These are phyloP conservation scores for Aureobasidium sp. DNA, from an alignment of 2,329 filamentous ascomycete genomes.

Conservation along the genomic window DNA sequence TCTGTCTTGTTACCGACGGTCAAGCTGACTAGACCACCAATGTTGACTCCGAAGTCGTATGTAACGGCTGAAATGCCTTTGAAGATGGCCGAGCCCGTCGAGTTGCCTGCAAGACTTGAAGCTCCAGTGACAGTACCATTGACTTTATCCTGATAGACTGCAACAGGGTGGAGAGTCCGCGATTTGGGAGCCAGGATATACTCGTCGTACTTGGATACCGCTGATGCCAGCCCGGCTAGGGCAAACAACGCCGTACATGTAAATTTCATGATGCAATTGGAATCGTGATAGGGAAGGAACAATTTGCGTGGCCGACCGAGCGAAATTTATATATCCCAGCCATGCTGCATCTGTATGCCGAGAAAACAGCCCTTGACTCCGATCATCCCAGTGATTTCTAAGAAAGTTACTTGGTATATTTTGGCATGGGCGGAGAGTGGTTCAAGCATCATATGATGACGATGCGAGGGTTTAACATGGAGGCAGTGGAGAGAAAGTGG, in stretches of 20 bases:
- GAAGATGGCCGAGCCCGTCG: constrained; percentile 30
- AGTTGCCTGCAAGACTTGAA: constrained; percentile 27
- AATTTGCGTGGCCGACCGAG: neutral
- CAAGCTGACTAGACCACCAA: constrained; percentile 36
- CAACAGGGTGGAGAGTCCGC: constrained; percentile 30
- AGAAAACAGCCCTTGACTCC: neutral
- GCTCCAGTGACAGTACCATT: constrained; percentile 35
- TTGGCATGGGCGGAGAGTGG: neutral
- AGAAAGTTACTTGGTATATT: neutral
- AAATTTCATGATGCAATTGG: neutral
- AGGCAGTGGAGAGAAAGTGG: neutral
- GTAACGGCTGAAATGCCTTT: constrained; percentile 32
- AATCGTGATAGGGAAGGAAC: neutral
- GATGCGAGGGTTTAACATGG: neutral
- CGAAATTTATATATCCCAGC: neutral
- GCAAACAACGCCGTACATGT: neutral
- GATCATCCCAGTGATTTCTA: neutral
- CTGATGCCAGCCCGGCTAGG: constrained; percentile 3
- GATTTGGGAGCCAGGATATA: constrained; percentile 38
- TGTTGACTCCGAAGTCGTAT: constrained; percentile 36
- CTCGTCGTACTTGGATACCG: constrained; percentile 29
- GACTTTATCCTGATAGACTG: constrained; percentile 33
- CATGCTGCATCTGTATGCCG: neutral
- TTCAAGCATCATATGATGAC: constrained; percentile 4
- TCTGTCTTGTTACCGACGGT: constrained; percentile 29